phyloP scores from a whole-genome alignment of 805 yeast species.

The Ogataea nonfermentans region DNA sequence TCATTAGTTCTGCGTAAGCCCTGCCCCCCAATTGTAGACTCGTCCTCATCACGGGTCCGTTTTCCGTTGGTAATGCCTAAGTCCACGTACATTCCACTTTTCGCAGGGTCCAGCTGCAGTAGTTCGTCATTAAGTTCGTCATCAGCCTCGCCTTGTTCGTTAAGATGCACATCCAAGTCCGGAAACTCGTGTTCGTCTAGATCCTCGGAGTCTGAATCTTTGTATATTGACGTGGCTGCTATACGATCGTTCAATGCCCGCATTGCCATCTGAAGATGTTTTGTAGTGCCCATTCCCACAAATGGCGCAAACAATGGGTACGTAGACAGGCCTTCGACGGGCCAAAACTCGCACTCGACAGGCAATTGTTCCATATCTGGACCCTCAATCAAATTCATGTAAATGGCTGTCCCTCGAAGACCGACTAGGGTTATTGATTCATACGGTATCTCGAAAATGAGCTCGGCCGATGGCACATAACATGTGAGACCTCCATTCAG shows the following conservation, averaged over 20 bases:
- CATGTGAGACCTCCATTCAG: slow-evolving; percentile 24
- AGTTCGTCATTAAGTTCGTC: slow-evolving; percentile 27
- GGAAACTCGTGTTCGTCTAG: slow-evolving; percentile 8
- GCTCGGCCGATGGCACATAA: slow-evolving; percentile 14
- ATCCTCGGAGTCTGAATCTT: slow-evolving; percentile 18
- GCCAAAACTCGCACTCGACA: slow-evolving; percentile 17
- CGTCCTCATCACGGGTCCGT: slow-evolving; percentile 40
- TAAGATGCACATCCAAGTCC: slow-evolving; percentile 20
- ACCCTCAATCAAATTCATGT: slow-evolving; percentile 12
- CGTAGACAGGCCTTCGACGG: slow-evolving; percentile 3
- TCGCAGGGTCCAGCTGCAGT: slow-evolving; percentile 13
- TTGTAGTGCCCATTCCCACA: slow-evolving; percentile 11
- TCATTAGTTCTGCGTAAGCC: slow-evolving; percentile 30
- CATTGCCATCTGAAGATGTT: slow-evolving; percentile 22
- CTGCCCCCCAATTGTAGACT: slow-evolving; percentile 40
- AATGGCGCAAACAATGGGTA: slow-evolving; percentile 28
- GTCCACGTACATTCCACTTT: slow-evolving; percentile 31
- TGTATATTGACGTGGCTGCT: slow-evolving; percentile 16
- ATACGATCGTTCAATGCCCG: slow-evolving; percentile 25
- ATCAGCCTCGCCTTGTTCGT: slow-evolving; percentile 29
- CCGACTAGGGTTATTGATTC: slow-evolving; percentile 21
- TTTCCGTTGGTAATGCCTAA: slow-evolving; percentile 36
- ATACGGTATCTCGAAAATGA: slow-evolving; percentile 24
- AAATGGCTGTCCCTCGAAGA: slow-evolving; percentile 15
- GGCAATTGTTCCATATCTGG: slow-evolving; percentile 7